phyloP scores from a whole-genome alignment of 2,329 filamentous ascomycete species.

The Acarospora socialis region DNA sequence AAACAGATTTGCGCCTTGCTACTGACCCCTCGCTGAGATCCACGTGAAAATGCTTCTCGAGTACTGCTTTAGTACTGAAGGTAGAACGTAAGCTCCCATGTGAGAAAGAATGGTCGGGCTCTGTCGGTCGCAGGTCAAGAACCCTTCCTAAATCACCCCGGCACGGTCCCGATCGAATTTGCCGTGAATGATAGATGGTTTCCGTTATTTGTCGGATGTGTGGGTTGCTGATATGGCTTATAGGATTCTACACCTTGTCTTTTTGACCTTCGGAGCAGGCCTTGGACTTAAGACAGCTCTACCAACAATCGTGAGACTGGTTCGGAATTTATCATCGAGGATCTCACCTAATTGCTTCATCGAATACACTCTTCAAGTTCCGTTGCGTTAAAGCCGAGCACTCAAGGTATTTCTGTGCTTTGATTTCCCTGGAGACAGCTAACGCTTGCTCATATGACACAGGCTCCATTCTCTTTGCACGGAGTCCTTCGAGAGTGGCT shows the following conservation, averaged over 20 bases:
- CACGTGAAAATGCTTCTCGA: too few species aligned
- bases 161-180: too few species aligned
- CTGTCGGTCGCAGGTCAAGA: too few species aligned
- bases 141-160: too few species aligned
- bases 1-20: too few species aligned
- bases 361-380: slow-evolving; percentile 96
- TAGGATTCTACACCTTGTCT: slow-evolving; percentile 33
- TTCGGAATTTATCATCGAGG: not conserved
- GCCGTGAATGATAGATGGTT: too few species aligned
- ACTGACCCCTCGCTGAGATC: too few species aligned
- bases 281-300: slow-evolving; percentile 36
- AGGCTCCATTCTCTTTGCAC: slow-evolving; percentile 91
- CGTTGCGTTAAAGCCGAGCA: slow-evolving; percentile 94
- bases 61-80: too few species aligned
- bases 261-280: slow-evolving; percentile 30
- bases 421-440: slow-evolving; percentile 81
- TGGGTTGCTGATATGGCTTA: too few species aligned
- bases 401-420: slow-evolving; percentile 92
- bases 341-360: slow-evolving; percentile 88
- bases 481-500: slow-evolving; percentile 64
- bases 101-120: too few species aligned
- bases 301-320: slow-evolving; percentile 3
- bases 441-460: slow-evolving; percentile 89
- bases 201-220: too few species aligned
- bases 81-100: too few species aligned